Conservation (phyloP, 345 rosid genomes). For the Eucalyptus pauciflora region DNA sequence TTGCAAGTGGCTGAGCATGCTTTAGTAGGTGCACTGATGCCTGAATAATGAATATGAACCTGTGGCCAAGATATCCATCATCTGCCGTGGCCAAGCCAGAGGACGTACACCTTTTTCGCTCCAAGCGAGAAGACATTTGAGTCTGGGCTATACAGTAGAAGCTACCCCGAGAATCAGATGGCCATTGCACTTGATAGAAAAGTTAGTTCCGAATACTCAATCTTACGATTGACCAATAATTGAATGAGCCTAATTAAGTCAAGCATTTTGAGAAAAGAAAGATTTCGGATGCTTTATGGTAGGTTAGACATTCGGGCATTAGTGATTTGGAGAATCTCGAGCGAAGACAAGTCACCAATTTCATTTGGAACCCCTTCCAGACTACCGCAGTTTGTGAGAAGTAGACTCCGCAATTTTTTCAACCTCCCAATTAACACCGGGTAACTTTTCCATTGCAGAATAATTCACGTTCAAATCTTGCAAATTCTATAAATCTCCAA, state of each 20-base stretch:
- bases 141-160: conserved; percentile 77
- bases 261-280: no score
- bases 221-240: not conserved
- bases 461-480: no score
- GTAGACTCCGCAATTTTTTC: no score
- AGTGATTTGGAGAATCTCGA: no score
- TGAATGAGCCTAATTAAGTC: not conserved
- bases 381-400: no score
- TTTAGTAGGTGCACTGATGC: conserved; percentile 86
- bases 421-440: no score
- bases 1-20: conserved; percentile 91
- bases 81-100: conserved; percentile 91
- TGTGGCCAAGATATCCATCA: conserved; percentile 82
- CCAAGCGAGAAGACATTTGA: conserved; percentile 92
- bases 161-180: conserved; percentile 93
- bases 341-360: no score
- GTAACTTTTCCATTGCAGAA: no score
- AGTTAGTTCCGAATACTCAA: conserved; percentile 14
- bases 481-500: no score
- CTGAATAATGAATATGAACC: conserved; percentile 84
- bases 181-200: conserved; percentile 95
- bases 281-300: not conserved
- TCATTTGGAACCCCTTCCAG: not conserved
- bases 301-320: not conserved
- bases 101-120: conserved; percentile 72